phyloP scores from a whole-genome alignment of 1,139 yeast species.

The Candida sp. region DNA sequence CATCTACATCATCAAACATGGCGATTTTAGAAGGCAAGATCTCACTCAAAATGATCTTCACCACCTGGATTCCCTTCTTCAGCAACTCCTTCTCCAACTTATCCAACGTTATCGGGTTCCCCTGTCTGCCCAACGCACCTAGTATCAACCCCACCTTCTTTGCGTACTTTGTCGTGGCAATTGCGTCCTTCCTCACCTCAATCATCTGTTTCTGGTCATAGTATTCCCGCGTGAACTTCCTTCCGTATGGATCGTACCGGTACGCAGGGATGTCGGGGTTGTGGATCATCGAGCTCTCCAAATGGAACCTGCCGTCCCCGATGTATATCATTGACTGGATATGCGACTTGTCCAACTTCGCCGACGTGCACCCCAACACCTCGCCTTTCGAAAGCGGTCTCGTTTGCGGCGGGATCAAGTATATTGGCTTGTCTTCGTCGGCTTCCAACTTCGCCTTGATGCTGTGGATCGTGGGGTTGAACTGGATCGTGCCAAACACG shows the following conservation, averaged over 20 bases:
- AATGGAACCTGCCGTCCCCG: constrained; percentile 97
- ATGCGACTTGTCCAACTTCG: constrained; percentile 65
- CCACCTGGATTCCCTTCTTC: constrained; percentile 66
- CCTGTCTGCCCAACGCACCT: constrained; percentile 98
- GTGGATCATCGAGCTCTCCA: constrained; percentile 97
- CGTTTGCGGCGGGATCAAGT: constrained; percentile 86
- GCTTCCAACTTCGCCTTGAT: constrained; percentile 62
- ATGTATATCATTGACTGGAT: constrained; percentile 85
- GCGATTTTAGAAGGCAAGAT: constrained; percentile 93
- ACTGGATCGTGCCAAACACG: constrained; percentile 94
- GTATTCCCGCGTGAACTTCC: constrained; percentile 87
- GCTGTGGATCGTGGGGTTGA: constrained; percentile 92
- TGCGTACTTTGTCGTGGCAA: constrained; percentile 60
- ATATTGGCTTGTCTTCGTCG: constrained; percentile 55
- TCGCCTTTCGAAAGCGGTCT: constrained; percentile 96
- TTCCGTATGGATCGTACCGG: constrained; percentile 93
- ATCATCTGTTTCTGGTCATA: constrained; percentile 89
- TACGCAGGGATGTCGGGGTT: constrained; percentile 93
- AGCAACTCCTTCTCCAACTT: constrained; percentile 60
- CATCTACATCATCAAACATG: constrained; percentile 94
- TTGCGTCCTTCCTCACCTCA: constrained; percentile 74
- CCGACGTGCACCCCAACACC: constrained; percentile 95
- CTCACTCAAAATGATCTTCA: constrained; percentile 86
- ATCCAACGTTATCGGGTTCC: constrained; percentile 77
- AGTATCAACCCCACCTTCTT: constrained; percentile 81